Conservation (phyloP, 2,329 filamentous ascomycete species). For the Pyricularia sp. region DNA sequence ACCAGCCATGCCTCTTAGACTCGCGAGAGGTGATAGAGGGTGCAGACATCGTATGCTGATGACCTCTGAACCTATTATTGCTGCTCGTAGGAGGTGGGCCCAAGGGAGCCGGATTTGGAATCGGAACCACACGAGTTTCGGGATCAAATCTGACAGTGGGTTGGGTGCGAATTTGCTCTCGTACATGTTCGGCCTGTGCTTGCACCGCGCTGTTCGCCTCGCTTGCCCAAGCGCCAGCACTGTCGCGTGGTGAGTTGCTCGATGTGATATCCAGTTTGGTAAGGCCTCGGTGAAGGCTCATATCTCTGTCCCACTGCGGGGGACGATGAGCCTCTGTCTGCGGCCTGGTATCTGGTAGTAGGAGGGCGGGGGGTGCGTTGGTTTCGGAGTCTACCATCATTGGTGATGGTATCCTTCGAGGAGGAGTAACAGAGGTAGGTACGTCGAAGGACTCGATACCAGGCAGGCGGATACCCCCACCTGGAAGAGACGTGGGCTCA, state of each 20-base stretch:
- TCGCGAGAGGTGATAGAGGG: conserved; percentile 46
- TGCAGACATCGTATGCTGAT: conserved; percentile 52
- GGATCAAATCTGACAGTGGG: conserved; percentile 46
- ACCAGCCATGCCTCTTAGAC: conserved; percentile 63
- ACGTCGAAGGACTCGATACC: conserved; percentile 91
- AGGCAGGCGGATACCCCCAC: conserved; percentile 61
- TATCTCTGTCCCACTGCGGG: conserved; percentile 44
- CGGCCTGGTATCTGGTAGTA: conserved; percentile 17
- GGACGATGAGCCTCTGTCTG: conserved; percentile 39
- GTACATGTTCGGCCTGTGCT: conserved; percentile 28
- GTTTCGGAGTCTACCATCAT: conserved; percentile 62
- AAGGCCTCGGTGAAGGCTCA: conserved; percentile 55
- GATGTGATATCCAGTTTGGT: conserved; percentile 55
- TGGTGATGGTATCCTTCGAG: conserved; percentile 58
- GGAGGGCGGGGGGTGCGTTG: conserved; percentile 24
- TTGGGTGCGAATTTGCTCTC: conserved; percentile 35
- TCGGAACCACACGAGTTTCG: conserved; percentile 26
- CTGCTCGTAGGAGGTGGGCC: background rate
- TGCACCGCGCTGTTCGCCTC: conserved; percentile 47
- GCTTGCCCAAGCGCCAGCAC: conserved; percentile 45
- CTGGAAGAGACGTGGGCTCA: conserved; percentile 45
- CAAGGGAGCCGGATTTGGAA: conserved; percentile 8
- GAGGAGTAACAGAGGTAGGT: conserved; percentile 53
- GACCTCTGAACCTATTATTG: conserved; percentile 17
- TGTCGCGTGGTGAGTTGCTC: conserved; percentile 38